Percentiles rank a stretch among this genome's conserved stretches.
Evolutionary conservation across 371 early-diverging fungal species (phyloP).

Genomic region (Mortierella sp.): DNA sequence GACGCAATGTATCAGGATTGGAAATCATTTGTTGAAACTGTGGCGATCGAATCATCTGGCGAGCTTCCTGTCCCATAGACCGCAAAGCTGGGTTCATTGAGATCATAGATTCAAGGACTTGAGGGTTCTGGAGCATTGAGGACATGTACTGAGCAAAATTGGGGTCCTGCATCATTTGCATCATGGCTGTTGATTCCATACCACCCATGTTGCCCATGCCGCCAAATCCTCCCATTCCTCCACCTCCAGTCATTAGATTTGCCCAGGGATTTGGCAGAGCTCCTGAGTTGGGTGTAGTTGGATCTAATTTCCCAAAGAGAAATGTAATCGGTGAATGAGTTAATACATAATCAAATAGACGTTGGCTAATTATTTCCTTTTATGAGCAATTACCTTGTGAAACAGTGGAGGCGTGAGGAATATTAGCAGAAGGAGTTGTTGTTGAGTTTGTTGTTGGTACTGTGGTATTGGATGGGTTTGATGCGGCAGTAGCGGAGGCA

Average conservation of each 20-base stretch:
- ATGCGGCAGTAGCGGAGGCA: constrained; percentile 4
- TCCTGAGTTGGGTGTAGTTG: background rate
- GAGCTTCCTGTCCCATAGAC: constrained; percentile 85
- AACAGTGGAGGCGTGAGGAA: constrained; percentile 48
- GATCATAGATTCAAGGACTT: constrained; percentile 85
- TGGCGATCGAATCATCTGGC: constrained; percentile 80
- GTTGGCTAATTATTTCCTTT: background rate
- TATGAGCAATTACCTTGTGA: constrained; percentile 7
- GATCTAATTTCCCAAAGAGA: background rate
- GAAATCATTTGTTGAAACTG: constrained; percentile 86
- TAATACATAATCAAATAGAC: background rate
- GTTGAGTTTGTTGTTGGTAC: constrained; percentile 29
- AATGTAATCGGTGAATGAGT: background rate
- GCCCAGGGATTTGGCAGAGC: constrained; percentile 63
- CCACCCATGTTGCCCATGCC: constrained; percentile 61
- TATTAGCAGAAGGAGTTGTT: constrained; percentile 15
- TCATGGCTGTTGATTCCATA: constrained; percentile 74
- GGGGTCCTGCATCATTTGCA: constrained; percentile 85
- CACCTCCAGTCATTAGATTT: constrained; percentile 46
- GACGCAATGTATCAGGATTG: constrained; percentile 85
- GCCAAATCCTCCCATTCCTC: constrained; percentile 64
- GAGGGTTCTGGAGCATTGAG: constrained; percentile 82
- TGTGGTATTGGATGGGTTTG: constrained; percentile 5
- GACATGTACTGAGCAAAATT: constrained; percentile 85
- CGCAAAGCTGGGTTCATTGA: constrained; percentile 85